Conservation (phyloP, 257 asterid species). For the Mentha longifolia region DNA sequence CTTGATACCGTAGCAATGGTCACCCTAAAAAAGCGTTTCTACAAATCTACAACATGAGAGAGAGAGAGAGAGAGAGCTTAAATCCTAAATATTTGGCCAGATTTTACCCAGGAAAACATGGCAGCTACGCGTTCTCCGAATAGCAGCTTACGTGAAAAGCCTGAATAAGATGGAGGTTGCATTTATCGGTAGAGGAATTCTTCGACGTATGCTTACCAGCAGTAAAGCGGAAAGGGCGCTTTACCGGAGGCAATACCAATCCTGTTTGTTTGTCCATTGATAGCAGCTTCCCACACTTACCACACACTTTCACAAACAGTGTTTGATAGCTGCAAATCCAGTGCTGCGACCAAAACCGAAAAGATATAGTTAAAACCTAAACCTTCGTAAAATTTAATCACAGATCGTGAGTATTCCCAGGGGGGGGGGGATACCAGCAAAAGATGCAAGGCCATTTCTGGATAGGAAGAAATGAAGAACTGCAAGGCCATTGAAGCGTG, state of each 20-base stretch:
- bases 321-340: constrained; percentile 91
- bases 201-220: constrained; percentile 42
- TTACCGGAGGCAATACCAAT: constrained; percentile 74
- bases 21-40: background rate
- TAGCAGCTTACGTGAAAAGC: constrained; percentile 80
- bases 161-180: constrained; percentile 41
- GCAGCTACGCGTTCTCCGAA: constrained; percentile 51
- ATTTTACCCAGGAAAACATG: background rate
- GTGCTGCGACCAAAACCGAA: constrained; percentile 45
- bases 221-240: constrained; percentile 62
- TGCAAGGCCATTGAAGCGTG: constrained; percentile 95
- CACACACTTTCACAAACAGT: constrained; percentile 66
- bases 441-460: constrained; percentile 58
- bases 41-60: constrained; percentile 23
- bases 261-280: constrained; percentile 83
- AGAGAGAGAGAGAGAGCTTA: background rate
- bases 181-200: constrained; percentile 38
- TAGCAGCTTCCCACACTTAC: constrained; percentile 82
- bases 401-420: background rate
- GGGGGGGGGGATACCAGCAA: constrained; percentile 59
- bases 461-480: constrained; percentile 57
- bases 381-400: background rate
- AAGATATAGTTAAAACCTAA: constrained; percentile 15
- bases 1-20: too few species aligned
- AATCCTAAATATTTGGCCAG: background rate